These are phyloP conservation scores for Aspergillus biplanus DNA, from an alignment of 495 filamentous ascomycete genomes.

Conservation along the genomic window DNA sequence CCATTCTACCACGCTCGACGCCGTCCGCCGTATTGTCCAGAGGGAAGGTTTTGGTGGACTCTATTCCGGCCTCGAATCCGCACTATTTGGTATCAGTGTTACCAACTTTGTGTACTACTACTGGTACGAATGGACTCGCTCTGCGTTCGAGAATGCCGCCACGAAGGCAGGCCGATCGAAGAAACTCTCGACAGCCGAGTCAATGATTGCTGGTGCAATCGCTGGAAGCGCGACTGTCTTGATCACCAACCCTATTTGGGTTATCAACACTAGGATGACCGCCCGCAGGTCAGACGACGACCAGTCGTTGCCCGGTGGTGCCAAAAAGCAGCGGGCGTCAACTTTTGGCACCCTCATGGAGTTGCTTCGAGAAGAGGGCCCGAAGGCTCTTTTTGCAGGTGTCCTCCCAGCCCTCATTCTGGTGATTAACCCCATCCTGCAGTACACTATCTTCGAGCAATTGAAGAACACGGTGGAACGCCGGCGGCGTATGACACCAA, in stretches of 20 bases:
- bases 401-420: conserved; percentile 91
- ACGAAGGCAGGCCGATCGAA: conserved; percentile 73
- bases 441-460: conserved; percentile 99
- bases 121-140: conserved; percentile 98
- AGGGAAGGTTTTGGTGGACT: conserved; percentile 87
- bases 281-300: conserved; percentile 70
- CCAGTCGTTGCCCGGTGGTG: conserved; percentile 53
- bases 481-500: conserved; percentile 72
- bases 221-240: conserved; percentile 93
- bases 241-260: conserved; percentile 98
- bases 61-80: conserved; percentile 85
- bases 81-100: conserved; percentile 95
- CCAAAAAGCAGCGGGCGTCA: conserved; percentile 57
- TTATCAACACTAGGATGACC: conserved; percentile 97
- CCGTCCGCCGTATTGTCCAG: conserved; percentile 83
- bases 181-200: conserved; percentile 86
- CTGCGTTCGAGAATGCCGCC: conserved; percentile 84
- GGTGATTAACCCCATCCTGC: conserved; percentile 96
- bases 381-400: conserved; percentile 82
- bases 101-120: conserved; percentile 99
- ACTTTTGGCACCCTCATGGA: conserved; percentile 79
- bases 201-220: conserved; percentile 93
- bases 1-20: conserved; percentile 76
- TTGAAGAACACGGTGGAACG: conserved; percentile 79
- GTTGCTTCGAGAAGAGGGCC: conserved; percentile 79